phyloP scores from a whole-genome alignment of 164 flowering plant genomes.

The Annona cherimola region DNA sequence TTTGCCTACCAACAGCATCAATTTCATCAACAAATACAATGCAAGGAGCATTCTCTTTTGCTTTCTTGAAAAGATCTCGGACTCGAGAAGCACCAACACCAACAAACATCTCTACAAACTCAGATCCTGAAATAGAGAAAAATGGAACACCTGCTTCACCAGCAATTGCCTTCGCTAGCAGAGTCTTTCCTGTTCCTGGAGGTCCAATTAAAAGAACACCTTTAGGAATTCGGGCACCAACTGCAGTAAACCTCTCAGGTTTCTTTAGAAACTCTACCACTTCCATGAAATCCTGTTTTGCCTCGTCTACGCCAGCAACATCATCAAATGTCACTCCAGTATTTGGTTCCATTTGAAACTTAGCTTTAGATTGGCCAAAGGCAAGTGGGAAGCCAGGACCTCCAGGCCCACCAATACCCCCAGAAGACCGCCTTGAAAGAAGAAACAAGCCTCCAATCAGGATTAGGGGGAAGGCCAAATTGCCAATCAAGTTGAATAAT shows the following conservation, averaged over 20 bases:
- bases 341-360: constrained; percentile 95
- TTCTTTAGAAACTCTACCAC: constrained; percentile 90
- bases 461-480: constrained; percentile 76
- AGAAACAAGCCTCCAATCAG: constrained; percentile 84
- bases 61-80: constrained; percentile 94
- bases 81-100: constrained; percentile 96
- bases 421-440: constrained; percentile 78
- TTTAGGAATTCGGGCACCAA: constrained; percentile 92
- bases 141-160: constrained; percentile 96
- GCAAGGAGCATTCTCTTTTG: constrained; percentile 95
- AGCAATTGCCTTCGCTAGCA: constrained; percentile 89
- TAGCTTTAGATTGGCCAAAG: constrained; percentile 84
- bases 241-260: constrained; percentile 88
- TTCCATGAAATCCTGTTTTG: constrained; percentile 91
- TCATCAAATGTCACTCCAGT: constrained; percentile 95
- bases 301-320: constrained; percentile 97
- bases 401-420: constrained; percentile 96
- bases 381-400: constrained; percentile 85
- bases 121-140: constrained; percentile 90
- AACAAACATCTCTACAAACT: constrained; percentile 94
- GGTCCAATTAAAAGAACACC: constrained; percentile 93
- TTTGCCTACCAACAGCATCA: constrained; percentile 93
- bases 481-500: constrained; percentile 70
- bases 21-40: constrained; percentile 95
- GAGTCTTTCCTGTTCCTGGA: constrained; percentile 91